These are phyloP conservation scores for Actinidia arguta DNA, from an alignment of 179 eudicot species.

Conservation along the genomic window DNA sequence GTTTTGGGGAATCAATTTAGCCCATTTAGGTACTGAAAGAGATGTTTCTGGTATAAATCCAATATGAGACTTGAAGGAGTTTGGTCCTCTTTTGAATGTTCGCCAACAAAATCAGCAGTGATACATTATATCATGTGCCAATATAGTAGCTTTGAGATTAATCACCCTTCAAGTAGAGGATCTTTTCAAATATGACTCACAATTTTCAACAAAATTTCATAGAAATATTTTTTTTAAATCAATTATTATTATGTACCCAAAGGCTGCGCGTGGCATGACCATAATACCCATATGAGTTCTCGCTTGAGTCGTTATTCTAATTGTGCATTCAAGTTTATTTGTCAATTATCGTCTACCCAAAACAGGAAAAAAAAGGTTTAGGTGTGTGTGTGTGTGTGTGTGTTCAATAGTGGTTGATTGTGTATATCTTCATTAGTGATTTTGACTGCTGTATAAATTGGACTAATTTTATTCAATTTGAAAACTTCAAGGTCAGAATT, in stretches of 20 bases:
- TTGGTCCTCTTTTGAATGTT: background rate
- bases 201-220: no score
- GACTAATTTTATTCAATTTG: no score
- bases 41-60: conserved; percentile 17
- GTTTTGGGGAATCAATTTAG: background rate
- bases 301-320: background rate
- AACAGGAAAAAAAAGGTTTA: no score
- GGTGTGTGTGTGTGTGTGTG: no score
- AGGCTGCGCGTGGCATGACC: background rate
- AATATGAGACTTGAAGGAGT: background rate
- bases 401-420: no score
- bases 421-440: no score
- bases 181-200: background rate
- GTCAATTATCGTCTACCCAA: no score
- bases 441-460: no score
- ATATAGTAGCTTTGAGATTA: background rate
- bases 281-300: no score
- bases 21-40: conserved; percentile 13
- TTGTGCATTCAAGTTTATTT: background rate
- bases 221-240: background rate
- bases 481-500: no score
- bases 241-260: background rate
- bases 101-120: no score
- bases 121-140: background rate
- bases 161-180: background rate